phyloP scores from a whole-genome alignment of 164 flowering plant species.

The Echeveria elegans region DNA sequence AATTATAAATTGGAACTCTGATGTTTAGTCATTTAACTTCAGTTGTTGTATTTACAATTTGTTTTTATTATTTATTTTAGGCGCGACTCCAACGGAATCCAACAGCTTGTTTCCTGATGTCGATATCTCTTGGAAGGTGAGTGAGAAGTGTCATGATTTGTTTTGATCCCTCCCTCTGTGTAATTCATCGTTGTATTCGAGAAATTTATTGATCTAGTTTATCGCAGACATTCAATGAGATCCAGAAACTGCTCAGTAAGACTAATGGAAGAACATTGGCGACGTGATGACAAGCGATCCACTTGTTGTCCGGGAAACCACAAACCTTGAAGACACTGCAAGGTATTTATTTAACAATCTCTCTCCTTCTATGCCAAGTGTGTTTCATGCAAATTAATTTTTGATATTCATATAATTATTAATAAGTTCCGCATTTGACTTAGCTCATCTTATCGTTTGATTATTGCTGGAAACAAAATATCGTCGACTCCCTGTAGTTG shows the following conservation, averaged over 20 bases:
- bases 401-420: background rate
- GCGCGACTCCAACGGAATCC: conserved; percentile 23
- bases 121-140: conserved; percentile 53
- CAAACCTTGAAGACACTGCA: conserved; percentile 55
- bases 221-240: conserved; percentile 46
- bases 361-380: background rate
- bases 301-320: conserved; percentile 48
- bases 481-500: conserved; percentile 54
- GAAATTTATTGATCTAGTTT: background rate
- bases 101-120: conserved; percentile 42
- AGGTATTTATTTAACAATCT: conserved; percentile 21
- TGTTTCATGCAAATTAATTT: background rate
- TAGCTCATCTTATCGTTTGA: conserved; percentile 20
- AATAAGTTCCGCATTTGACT: too few relatives aligned
- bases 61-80: background rate
- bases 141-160: conserved; percentile 8
- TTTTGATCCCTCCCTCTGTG: too few relatives aligned
- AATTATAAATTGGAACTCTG: background rate
- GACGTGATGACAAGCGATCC: conserved; percentile 60
- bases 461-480: conserved; percentile 50
- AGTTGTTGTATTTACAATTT: background rate
- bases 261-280: conserved; percentile 48
- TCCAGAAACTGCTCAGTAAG: conserved; percentile 43
- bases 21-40: background rate
- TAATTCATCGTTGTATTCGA: background rate